phyloP scores from a whole-genome alignment of 1,139 yeast genomes.

The Spathaspora sp. region DNA sequence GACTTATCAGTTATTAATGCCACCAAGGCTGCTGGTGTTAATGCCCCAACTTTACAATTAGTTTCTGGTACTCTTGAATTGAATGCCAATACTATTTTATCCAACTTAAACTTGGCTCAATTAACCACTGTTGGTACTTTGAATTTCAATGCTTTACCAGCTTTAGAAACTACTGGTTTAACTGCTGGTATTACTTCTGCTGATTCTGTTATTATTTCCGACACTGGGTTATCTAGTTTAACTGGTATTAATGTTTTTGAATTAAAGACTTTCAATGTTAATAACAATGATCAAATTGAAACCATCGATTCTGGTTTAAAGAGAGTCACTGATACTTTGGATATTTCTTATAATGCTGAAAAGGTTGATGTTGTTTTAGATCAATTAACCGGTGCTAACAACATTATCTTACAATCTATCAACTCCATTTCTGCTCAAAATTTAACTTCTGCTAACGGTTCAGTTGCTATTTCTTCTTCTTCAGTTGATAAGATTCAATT shows the following conservation, averaged over 20 bases:
- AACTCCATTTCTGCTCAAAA: constrained; percentile 67
- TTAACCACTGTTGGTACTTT: constrained; percentile 81
- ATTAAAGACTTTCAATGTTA: constrained; percentile 76
- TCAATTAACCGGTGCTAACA: constrained; percentile 77
- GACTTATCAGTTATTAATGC: constrained; percentile 66
- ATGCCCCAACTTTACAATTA: constrained; percentile 76
- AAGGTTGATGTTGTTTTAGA: constrained; percentile 67
- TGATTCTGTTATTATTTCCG: constrained; percentile 71
- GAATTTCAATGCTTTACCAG: constrained; percentile 81
- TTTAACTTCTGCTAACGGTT: constrained; percentile 72
- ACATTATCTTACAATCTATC: constrained; percentile 79
- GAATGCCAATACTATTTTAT: constrained; percentile 64
- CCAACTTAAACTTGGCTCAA: constrained; percentile 71
- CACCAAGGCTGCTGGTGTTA: constrained; percentile 56
- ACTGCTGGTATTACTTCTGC: constrained; percentile 75
- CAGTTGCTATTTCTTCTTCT: constrained; percentile 74
- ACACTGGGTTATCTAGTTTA: constrained; percentile 78
- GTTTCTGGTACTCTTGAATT: constrained; percentile 71
- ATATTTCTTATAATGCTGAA: constrained; percentile 83
- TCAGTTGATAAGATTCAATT: constrained; percentile 57
- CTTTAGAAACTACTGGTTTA: constrained; percentile 68
- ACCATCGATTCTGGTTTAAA: constrained; percentile 71
- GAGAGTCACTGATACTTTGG: constrained; percentile 70
- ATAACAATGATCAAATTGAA: constrained; percentile 73
- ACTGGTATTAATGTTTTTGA: constrained; percentile 77